Evolutionary conservation across 805 yeast species (phyloP), one percentile per base, ranked within the genome.

Genomic region (Alloascoidea africana): DNA sequence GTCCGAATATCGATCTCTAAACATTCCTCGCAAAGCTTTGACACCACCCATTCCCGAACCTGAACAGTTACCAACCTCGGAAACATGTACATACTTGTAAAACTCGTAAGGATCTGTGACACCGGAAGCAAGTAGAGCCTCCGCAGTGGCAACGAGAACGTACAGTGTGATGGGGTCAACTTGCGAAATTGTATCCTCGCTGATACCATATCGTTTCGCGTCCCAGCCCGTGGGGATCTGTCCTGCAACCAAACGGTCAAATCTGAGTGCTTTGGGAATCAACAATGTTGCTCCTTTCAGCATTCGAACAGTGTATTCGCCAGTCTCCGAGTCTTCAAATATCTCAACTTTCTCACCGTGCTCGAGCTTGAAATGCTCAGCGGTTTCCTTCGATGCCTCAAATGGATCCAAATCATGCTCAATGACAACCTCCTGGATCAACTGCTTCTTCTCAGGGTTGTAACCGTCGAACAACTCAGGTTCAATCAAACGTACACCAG

Each of bases 41-140:
- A 89, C 93, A 79, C 99, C 99, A 65, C 99, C 99, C 94, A 91
- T 89, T 75, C 99, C 99, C 40, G 96, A 86, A 68, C 99, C 99
- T 36, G 95, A 81, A 73, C 97, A 87, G 73, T 89, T 93, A 68
- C 98, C 99, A 49, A 91, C 86, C 64, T 91, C 97, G 35, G 97
- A 86, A 41, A 91, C 94, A 60, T 91, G 99, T 37, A 93, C 94
- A 58, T 91, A 93, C 65, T 89, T 79, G 72, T 91, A 91, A 71
- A 93, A 85, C 67, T 91, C 99, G 59, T 86, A 91, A 46, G 99
- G 98, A 59, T 91, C 98, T 42, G 96, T 85, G 53, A 91, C 66
- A 79, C 99, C 99, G 46, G 96, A 73, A 41, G 89, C 63, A 48
- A 91, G 70, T 49, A 91, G 77, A 2, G 97, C 96, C 66, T 91